Evolutionary conservation across 345 rosid genomes (phyloP), one percentile per base, ranked within the genome.

Genomic region (Erysimum cheiranthoides): DNA sequence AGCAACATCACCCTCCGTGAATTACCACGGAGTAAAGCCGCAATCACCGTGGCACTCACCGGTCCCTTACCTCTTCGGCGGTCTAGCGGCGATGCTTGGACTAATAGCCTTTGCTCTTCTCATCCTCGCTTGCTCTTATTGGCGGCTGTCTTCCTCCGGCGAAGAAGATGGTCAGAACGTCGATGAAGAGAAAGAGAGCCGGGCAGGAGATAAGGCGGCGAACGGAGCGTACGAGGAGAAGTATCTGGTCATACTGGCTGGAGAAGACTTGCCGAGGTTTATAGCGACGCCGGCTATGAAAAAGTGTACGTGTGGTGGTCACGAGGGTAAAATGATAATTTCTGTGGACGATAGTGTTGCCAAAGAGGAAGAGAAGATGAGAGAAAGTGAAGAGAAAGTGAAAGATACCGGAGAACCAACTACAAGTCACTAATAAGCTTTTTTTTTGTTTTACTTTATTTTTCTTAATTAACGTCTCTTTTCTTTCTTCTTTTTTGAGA

Each of bases 1-100:
- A 58, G 34, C 25, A 21, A 21, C 25, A 21, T 21, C 25, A 21
- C 25, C 43, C 18, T 46, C 39, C 42, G 80, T 36, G 27, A 58
- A 40, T 27, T 73, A 65, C 40, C 36, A 59, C 36, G 16, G 25
- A 18, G 53, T 42, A 12, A 13, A n/a, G 18, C 89, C 80, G 18
- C 84, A 71, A 38, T 86, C 93, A 0, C 87, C 89, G n/a, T 90
- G 91, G 93, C 88, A 87, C 78, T 90, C 96, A 7, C 96, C 96
- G 2, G 91, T 90, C 16, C 91, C 93, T 0, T 90, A 88, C 78
- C 82, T 90, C 56, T 90, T 90, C 57, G 96, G 96, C 0, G 93
- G 93, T 8, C 71, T 90, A 27, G 93, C 91, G 0, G 96, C 96
- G 71, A 90, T 88, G 93, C 76, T 90, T 28, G 91, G 91, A 43